Conservation (phyloP, 2,329 filamentous ascomycete species). For the Sodiomyces alkalinus region DNA sequence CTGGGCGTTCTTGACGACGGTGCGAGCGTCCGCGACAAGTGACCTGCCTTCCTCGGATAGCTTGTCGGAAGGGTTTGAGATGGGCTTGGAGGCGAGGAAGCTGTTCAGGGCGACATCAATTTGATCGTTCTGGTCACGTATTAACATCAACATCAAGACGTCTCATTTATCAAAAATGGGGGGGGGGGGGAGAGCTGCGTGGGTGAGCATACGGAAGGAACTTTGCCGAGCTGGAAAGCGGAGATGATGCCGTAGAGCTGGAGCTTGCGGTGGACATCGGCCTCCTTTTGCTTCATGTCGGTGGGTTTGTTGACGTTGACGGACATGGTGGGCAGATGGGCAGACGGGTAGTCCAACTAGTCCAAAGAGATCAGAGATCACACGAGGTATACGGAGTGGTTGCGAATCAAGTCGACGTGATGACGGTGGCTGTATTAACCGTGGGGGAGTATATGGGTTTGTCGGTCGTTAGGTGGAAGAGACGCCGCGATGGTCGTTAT, state of each 20-base stretch:
- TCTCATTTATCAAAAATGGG: too few relatives aligned
- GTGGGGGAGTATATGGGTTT: too few relatives aligned
- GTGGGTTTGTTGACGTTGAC: constrained; percentile 56
- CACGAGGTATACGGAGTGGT: not conserved
- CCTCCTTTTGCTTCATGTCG: constrained; percentile 62
- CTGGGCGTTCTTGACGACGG: constrained; percentile 76
- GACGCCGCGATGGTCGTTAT: too few relatives aligned
- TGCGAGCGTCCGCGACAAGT: constrained; percentile 62
- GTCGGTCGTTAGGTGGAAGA: too few relatives aligned
- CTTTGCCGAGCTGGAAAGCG: constrained; percentile 80
- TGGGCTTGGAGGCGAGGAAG: constrained; percentile 55
- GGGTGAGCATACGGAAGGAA: constrained; percentile 56
- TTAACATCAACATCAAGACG: not conserved
- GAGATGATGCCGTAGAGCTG: constrained; percentile 81
- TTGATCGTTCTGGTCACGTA: constrained; percentile 61
- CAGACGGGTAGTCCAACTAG: not conserved
- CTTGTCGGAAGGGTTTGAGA: constrained; percentile 56
- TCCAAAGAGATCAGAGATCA: not conserved
- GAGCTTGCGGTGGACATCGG: constrained; percentile 82
- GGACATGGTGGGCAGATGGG: constrained; percentile 17
- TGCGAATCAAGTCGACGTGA: not conserved
- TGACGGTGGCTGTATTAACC: too few relatives aligned
- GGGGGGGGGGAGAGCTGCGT: not conserved
- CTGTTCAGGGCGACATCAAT: constrained; percentile 92
- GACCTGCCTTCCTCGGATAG: constrained; percentile 69